A percentile compares a stretch with the other conserved stretches of the same genome.
Evolutionary conservation across 192 early-diverging fungal genomes (phyloP).

Genomic region (Entomortierella lignicola): DNA sequence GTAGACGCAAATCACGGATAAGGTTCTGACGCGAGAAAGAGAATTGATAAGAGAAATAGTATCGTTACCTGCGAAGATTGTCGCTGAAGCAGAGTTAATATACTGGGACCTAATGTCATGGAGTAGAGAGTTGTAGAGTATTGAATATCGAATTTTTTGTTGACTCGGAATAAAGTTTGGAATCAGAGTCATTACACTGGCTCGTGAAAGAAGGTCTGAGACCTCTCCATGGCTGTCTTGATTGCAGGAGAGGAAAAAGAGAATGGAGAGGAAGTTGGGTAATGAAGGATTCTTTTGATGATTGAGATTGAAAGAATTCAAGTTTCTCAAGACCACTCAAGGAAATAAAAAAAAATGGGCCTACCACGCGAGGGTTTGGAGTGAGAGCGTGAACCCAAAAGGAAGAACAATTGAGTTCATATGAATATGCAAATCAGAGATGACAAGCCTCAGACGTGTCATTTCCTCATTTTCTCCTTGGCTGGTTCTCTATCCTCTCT

Average conservation of each 20-base stretch:
- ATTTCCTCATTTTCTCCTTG: neutral
- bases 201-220: constrained; percentile 18
- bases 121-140: neutral
- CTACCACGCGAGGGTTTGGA: neutral
- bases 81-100: neutral
- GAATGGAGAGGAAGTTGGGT: neutral
- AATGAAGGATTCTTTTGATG: too few relatives aligned
- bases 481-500: neutral
- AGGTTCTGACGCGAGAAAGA: neutral
- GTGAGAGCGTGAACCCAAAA: too few relatives aligned
- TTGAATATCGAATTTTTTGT: neutral
- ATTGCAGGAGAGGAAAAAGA: neutral
- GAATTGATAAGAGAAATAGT: neutral
- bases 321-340: too few relatives aligned
- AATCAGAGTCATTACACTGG: constrained; percentile 10
- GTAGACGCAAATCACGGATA: neutral
- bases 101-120: neutral
- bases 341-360: too few relatives aligned
- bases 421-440: neutral
- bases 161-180: neutral
- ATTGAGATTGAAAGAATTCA: too few relatives aligned
- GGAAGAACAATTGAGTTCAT: too few relatives aligned
- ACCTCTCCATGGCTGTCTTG: constrained; percentile 2
- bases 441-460: neutral
- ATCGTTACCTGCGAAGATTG: neutral